Conservation (phyloP, 2,329 filamentous ascomycete genomes). For the Diaporthe longicolla region DNA sequence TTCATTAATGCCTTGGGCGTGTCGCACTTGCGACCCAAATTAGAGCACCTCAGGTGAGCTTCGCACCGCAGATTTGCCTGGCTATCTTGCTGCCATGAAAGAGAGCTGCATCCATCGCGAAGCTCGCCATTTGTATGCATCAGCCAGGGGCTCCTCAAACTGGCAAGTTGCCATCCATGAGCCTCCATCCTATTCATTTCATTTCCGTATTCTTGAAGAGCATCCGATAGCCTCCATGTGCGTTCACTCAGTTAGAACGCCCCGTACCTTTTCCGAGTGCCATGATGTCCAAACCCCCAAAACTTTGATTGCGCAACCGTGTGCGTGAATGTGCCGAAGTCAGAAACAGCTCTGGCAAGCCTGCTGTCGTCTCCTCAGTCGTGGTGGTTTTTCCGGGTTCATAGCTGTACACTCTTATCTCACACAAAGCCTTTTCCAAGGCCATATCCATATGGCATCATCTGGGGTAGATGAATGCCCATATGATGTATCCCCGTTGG, state of each 20-base stretch:
- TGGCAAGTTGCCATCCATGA: neutral
- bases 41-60: neutral
- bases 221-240: neutral
- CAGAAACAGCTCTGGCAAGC: neutral
- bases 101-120: neutral
- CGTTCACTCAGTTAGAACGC: neutral
- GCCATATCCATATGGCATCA: neutral
- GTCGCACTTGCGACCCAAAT: neutral
- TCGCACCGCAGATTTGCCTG: neutral
- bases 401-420: neutral
- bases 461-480: neutral
- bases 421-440: rapidly evolving
- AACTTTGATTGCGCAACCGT: neutral
- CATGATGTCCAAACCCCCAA: neutral
- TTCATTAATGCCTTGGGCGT: neutral
- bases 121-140: neutral
- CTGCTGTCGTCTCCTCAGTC: neutral
- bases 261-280: neutral
- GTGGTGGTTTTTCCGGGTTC: too few species aligned
- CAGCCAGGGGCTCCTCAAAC: neutral
- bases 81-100: neutral
- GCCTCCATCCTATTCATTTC: neutral
- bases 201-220: neutral
- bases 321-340: neutral
- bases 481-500: too few species aligned